Percentiles rank a stretch among this genome's conserved stretches.
Conservation (phyloP, 306 rosid genomes). For the Acacia confusa region DNA sequence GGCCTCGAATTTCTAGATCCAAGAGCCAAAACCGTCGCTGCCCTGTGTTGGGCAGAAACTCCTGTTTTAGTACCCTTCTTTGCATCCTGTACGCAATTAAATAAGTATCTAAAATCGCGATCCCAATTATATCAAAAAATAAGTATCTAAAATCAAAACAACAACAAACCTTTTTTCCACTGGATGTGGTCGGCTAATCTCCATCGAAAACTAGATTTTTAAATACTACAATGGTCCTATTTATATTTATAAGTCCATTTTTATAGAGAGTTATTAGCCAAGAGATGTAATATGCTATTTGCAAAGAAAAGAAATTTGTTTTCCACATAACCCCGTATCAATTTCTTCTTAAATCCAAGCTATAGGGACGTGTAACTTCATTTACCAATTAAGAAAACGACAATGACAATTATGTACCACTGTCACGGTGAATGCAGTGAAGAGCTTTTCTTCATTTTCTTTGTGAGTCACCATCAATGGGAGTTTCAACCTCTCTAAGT, state of each 20-base stretch:
- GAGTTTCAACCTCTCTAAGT: slow-evolving; percentile 41
- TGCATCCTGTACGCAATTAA: slow-evolving; percentile 46
- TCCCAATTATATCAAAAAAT: no score
- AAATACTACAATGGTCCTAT: no score
- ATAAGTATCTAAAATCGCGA: slow-evolving; percentile 14
- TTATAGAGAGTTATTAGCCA: no score
- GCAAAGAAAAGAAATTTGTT: not conserved
- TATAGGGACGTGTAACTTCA: not conserved
- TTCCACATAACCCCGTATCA: not conserved
- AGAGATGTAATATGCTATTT: not conserved
- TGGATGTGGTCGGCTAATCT: no score
- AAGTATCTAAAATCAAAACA: not conserved
- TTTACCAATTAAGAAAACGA: not conserved
- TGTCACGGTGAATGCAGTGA: slow-evolving; percentile 44
- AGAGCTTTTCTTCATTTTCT: slow-evolving; percentile 40
- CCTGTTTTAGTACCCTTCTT: slow-evolving; percentile 61
- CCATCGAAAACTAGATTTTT: no score
- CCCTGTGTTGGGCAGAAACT: slow-evolving; percentile 72
- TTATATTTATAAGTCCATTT: no score
- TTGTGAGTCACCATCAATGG: slow-evolving; percentile 40
- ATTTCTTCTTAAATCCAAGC: not conserved
- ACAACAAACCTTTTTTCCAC: no score
- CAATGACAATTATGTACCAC: slow-evolving; percentile 27
- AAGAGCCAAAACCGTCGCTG: slow-evolving; percentile 63
- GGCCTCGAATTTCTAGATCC: slow-evolving; percentile 65